A percentile compares a stretch with the other conserved stretches of the same genome.
Conservation (phyloP, 2,329 filamentous ascomycete species). For the Ophiocordyceps camponoti-saundersi region DNA sequence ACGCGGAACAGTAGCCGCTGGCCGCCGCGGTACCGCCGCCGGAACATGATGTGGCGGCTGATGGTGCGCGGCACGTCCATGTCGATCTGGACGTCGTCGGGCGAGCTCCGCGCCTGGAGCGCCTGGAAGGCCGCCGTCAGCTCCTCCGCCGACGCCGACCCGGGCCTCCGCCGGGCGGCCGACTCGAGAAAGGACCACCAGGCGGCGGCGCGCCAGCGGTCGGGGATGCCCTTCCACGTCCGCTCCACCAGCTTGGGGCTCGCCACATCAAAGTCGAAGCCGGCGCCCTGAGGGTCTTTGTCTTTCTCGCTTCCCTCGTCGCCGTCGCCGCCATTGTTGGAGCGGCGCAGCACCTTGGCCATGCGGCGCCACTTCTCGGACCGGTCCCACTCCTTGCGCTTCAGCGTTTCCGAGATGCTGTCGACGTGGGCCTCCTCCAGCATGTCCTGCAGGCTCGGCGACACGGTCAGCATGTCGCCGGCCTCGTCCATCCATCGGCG, state of each 20-base stretch:
- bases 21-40: constrained; percentile 75
- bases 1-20: constrained; percentile 86
- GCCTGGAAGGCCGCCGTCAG: constrained; percentile 57
- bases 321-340: constrained; percentile 4
- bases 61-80: constrained; percentile 93
- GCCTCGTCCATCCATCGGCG: constrained; percentile 46
- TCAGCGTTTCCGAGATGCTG: constrained; percentile 35
- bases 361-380: constrained; percentile 53
- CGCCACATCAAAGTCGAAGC: constrained; percentile 64
- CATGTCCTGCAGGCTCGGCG: constrained; percentile 37
- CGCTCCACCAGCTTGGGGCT: constrained; percentile 77
- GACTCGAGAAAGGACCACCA: constrained; percentile 86
- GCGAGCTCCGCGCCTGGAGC: constrained; percentile 56
- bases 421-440: constrained; percentile 37
- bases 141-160: constrained; percentile 47
- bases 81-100: constrained; percentile 93
- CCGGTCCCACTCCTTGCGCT: constrained; percentile 44
- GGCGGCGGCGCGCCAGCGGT: constrained; percentile 81
- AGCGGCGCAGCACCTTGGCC: constrained; percentile 37
- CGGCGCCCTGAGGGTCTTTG: constrained; percentile 38
- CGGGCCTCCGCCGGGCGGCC: constrained; percentile 50
- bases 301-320: constrained; percentile 5
- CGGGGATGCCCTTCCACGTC: constrained; percentile 96
- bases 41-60: constrained; percentile 93
- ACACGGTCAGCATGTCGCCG: constrained; percentile 47